A percentile compares a stretch with the other conserved stretches of the same genome.
Evolutionary conservation across 2,329 filamentous ascomycete species (phyloP).

Genomic region (Fusarium paranaense): DNA sequence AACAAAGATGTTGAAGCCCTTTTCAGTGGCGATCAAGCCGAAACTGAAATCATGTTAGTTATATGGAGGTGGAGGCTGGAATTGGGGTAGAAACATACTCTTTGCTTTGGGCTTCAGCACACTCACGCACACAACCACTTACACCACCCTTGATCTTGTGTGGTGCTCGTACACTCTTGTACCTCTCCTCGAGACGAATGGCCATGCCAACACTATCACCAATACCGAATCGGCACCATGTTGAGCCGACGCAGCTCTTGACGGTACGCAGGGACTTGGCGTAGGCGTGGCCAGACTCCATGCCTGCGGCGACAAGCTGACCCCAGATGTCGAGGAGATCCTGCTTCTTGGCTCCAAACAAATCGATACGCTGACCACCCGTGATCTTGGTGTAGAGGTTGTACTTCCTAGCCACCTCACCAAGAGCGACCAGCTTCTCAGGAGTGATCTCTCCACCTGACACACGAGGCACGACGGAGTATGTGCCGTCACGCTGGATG

Average conservation of each 20-base stretch:
- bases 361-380: conserved; percentile 89
- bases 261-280: conserved; percentile 90
- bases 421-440: conserved; percentile 85
- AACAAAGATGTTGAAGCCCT: conserved; percentile 93
- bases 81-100: conserved; percentile 67
- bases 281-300: conserved; percentile 93
- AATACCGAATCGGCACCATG: conserved; percentile 91
- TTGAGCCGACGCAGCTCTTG: conserved; percentile 91
- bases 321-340: conserved; percentile 87
- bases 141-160: conserved; percentile 95
- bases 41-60: conserved; percentile 65
- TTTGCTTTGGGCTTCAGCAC: conserved; percentile 92
- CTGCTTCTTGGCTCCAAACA: conserved; percentile 92
- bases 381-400: conserved; percentile 92
- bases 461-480: conserved; percentile 86
- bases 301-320: conserved; percentile 81
- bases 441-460: conserved; percentile 89
- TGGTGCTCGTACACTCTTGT: conserved; percentile 89
- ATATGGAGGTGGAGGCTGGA: neutral
- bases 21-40: conserved; percentile 90
- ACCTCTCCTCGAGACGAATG: conserved; percentile 86
- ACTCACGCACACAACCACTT: conserved; percentile 91
- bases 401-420: conserved; percentile 86
- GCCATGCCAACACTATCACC: conserved; percentile 94
- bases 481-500: conserved; percentile 92